phyloP scores from a whole-genome alignment of 2,329 filamentous ascomycete species.

The Trichoderma citrinoviride region DNA sequence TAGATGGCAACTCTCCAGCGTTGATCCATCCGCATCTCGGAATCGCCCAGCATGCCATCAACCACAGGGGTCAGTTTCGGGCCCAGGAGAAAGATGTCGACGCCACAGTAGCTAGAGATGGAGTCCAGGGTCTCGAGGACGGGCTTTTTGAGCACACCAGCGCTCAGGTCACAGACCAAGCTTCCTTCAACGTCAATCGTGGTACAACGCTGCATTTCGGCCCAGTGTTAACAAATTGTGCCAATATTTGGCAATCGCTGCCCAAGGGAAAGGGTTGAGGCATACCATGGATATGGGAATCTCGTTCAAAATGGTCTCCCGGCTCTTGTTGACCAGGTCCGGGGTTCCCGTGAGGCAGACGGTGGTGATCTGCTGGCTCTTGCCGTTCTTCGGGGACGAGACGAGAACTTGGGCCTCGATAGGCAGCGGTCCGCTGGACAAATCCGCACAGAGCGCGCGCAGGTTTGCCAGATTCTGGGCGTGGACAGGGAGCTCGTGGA shows the following conservation, averaged over 20 bases:
- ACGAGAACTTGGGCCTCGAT: constrained; percentile 83
- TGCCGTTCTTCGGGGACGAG: constrained; percentile 70
- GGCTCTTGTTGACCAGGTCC: constrained; percentile 84
- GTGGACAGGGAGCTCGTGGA: constrained; percentile 90
- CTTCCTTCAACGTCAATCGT: constrained; percentile 91
- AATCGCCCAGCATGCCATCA: constrained; percentile 70
- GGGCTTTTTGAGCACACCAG: constrained; percentile 67
- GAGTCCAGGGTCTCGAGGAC: constrained; percentile 84
- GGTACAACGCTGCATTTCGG: constrained; percentile 69
- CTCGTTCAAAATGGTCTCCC: constrained; percentile 85
- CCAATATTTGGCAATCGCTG: background rate
- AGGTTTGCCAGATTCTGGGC: constrained; percentile 79
- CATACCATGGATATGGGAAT: constrained; percentile 89
- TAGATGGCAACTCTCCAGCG: constrained; percentile 92
- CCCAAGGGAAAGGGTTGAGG: constrained; percentile 24
- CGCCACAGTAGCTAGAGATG: constrained; percentile 83
- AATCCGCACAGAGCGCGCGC: constrained; percentile 74
- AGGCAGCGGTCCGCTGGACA: constrained; percentile 67
- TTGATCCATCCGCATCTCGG: constrained; percentile 81
- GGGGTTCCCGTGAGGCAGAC: constrained; percentile 87
- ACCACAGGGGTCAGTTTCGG: constrained; percentile 82
- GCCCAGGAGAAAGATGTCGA: constrained; percentile 93
- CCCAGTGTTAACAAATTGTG: constrained; percentile 19
- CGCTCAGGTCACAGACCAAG: constrained; percentile 72
- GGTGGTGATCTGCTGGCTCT: constrained; percentile 71